These are phyloP conservation scores for Claviceps fusiformis DNA, from an alignment of 2,329 filamentous ascomycete genomes.

Conservation along the genomic window DNA sequence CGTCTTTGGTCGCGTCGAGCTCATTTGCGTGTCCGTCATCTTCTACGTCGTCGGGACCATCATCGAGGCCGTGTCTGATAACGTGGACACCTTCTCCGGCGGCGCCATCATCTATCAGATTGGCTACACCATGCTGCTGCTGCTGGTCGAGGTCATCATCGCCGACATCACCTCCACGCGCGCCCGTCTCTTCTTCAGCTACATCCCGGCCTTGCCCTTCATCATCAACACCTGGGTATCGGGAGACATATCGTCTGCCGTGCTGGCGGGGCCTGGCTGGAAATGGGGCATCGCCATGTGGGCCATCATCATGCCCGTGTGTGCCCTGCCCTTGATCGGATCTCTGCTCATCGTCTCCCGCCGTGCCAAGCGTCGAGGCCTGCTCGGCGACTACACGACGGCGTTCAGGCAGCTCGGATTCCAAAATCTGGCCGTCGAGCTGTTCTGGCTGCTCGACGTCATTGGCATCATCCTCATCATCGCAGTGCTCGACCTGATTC, in stretches of 20 bases:
- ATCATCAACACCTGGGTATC: slow-evolving; percentile 53
- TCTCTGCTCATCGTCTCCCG: slow-evolving; percentile 42
- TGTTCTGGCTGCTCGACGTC: slow-evolving; percentile 42
- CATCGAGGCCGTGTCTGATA: slow-evolving; percentile 47
- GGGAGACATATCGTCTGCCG: slow-evolving; percentile 39
- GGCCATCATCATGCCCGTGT: slow-evolving; percentile 48
- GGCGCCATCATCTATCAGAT: slow-evolving; percentile 52
- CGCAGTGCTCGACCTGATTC: slow-evolving; percentile 42
- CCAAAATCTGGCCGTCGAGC: slow-evolving; percentile 26
- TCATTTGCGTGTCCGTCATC: slow-evolving; percentile 37
- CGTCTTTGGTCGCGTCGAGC: slow-evolving; percentile 49
- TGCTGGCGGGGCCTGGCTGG: slow-evolving; percentile 29
- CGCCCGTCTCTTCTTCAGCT: slow-evolving; percentile 49
- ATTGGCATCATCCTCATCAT: slow-evolving; percentile 42
- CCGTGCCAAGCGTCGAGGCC: slow-evolving; percentile 39
- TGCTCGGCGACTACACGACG: slow-evolving; percentile 18
- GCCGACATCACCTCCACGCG: slow-evolving; percentile 54
- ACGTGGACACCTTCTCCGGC: slow-evolving; percentile 33
- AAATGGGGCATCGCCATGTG: slow-evolving; percentile 58
- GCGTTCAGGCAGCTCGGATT: slow-evolving; percentile 24
- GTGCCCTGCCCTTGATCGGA: slow-evolving; percentile 44
- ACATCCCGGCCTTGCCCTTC: slow-evolving; percentile 46
- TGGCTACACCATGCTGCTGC: slow-evolving; percentile 46
- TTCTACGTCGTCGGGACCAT: slow-evolving; percentile 37
- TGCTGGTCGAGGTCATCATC: slow-evolving; percentile 49